Evolutionary conservation across 2,329 filamentous ascomycete genomes (phyloP), one percentile per base, ranked within the genome.

Genomic region (Apiospora saccharicola): DNA sequence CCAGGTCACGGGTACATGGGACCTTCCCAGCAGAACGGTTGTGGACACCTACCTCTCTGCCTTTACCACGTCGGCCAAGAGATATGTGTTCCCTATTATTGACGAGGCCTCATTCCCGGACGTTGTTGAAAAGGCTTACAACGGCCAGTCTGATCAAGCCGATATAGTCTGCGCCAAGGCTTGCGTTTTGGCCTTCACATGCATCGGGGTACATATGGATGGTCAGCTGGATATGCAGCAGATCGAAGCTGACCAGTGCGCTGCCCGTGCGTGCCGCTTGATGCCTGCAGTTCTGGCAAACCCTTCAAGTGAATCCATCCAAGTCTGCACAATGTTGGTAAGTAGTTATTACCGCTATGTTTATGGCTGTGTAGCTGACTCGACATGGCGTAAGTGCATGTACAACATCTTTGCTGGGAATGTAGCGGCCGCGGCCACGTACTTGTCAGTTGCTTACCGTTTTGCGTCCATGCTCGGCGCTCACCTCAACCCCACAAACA

Each of bases 281-380:
- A 70, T 89, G 2, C 78, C 83, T 2, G 22, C 30, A 16, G 75
- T 86, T 2, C 64, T 86, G 1, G 82, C 86, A 43, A 82, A 85
- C n/a, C 74, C 82, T 0, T 86, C 78, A 22, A 67, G 88, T 2
- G 81, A 84, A 0, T 83, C 80, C 2, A 75, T 88, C 0, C 85
- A 89, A 73, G 81, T 86, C 0, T 73, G 84, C 0, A 77, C 85
- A 4, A 86, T 89, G 78, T 72, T 89, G 75, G 88, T 89, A 78
- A 76, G 85, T 78, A 6, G 43, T 12, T n/a, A 13, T 1, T 43
- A 26, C 26, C 30, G 34, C 53, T 53, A 13, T 37, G 8, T 3
- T 12, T 47, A n/a, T 67, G 22, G 24, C 22, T 12, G 4, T 2
- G 8, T 1, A n/a, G 37, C 46, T 69, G 24, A 69, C 44, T 22